Evolutionary conservation across 2,329 filamentous ascomycete species (phyloP).

Genomic region (Nothomitra cinnamomea): DNA sequence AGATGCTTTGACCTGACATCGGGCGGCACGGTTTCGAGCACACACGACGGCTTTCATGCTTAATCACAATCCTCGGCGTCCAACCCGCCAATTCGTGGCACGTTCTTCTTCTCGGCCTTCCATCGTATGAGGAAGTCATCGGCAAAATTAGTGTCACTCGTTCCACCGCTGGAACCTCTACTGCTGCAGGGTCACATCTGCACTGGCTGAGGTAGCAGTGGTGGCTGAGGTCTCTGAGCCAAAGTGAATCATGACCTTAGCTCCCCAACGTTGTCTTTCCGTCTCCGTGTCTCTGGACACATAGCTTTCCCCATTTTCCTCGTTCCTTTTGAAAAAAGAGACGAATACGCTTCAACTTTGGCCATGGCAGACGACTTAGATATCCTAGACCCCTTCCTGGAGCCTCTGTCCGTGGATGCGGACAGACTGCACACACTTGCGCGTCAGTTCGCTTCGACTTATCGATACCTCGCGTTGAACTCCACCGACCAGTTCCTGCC

Average conservation of each 20-base stretch:
- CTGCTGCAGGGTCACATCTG: background rate
- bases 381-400: conserved; percentile 1
- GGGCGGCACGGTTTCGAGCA: too few relatives aligned
- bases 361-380: background rate
- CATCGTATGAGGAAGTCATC: background rate
- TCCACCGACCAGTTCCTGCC: conserved; percentile 24
- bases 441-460: conserved; percentile 3
- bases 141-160: background rate
- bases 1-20: too few relatives aligned
- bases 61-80: too few relatives aligned
- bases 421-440: background rate
- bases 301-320: background rate
- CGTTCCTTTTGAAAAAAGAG: background rate
- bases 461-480: conserved; percentile 3
- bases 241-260: conserved; percentile 1
- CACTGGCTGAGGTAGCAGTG: background rate
- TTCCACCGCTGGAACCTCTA: background rate
- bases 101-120: background rate
- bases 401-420: conserved; percentile 2
- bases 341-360: background rate
- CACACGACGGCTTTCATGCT: too few relatives aligned
- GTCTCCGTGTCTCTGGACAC: too few relatives aligned
- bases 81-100: background rate
- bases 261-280: background rate
- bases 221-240: background rate